These are phyloP conservation scores for Strobilomyces echinocephalus DNA, from an alignment of 768 basidiomycete species.

Conservation along the genomic window DNA sequence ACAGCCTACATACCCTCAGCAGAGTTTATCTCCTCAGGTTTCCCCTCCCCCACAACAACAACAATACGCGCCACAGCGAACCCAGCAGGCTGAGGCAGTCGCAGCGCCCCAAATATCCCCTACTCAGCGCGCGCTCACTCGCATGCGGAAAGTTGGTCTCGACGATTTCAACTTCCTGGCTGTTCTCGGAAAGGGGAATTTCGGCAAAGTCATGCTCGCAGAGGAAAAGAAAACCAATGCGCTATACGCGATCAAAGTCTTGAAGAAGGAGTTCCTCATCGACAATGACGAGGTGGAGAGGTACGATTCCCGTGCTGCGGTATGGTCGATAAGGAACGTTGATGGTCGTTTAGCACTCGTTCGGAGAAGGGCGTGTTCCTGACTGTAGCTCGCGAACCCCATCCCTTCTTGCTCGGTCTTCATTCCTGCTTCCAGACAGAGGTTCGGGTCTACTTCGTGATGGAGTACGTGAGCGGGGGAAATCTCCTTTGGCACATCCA, in stretches of 20 bases:
- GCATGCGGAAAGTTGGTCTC: conserved; percentile 85
- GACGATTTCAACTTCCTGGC: conserved; percentile 99
- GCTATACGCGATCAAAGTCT: conserved; percentile 98
- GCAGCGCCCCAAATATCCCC: conserved; percentile 32
- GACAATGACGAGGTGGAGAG: conserved; percentile 99
- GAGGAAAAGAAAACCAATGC: conserved; percentile 92
- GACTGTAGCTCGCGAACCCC: conserved; percentile 92
- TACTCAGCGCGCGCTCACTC: too few species aligned
- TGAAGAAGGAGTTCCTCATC: conserved; percentile 99
- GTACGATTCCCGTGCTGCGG: conserved; percentile 38
- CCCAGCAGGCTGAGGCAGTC: conserved; percentile 29
- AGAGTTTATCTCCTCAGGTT: conserved; percentile 16
- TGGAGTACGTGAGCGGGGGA: conserved; percentile 99
- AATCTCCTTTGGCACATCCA: conserved; percentile 99
- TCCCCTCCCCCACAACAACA: conserved; percentile 21
- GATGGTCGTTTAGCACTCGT: conserved; percentile 63
- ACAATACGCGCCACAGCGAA: conserved; percentile 22
- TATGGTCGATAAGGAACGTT: not conserved
- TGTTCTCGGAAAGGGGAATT: conserved; percentile 98
- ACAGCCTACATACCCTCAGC: conserved; percentile 24
- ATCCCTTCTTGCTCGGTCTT: conserved; percentile 93
- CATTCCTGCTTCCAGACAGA: conserved; percentile 99
- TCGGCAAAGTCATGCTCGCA: conserved; percentile 99
- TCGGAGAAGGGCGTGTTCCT: conserved; percentile 99
- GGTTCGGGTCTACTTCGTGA: conserved; percentile 98